These are phyloP conservation scores for Trichosporon coremiiforme DNA, from an alignment of 1,284 basidiomycete genomes.

Conservation along the genomic window DNA sequence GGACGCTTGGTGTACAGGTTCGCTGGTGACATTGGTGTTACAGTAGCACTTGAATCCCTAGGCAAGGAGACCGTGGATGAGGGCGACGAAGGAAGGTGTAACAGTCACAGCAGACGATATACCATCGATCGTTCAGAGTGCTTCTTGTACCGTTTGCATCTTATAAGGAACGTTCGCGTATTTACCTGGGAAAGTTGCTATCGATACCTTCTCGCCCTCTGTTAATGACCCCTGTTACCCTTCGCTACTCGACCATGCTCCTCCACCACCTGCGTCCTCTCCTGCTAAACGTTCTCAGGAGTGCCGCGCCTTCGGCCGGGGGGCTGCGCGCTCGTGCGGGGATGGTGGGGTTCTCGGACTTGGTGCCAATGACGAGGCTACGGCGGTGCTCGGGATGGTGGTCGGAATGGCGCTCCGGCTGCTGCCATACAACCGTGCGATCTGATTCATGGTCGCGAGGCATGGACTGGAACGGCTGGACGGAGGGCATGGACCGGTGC, in stretches of 20 bases:
- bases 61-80: too few species aligned
- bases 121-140: too few species aligned
- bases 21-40: too few species aligned
- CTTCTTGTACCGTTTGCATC: neutral
- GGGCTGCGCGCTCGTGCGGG: neutral
- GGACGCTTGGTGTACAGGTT: too few species aligned
- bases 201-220: too few species aligned
- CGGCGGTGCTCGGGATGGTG: neutral
- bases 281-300: neutral
- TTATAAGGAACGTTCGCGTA: neutral
- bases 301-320: neutral
- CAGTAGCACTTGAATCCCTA: too few species aligned
- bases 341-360: neutral
- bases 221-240: too few species aligned
- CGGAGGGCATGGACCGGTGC: neutral
- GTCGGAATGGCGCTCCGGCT: neutral
- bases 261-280: constrained; percentile 2
- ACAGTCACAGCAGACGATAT: too few species aligned
- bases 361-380: neutral
- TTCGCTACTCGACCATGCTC: neutral
- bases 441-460: neutral
- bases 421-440: neutral
- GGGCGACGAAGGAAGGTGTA: too few species aligned
- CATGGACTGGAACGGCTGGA: neutral
- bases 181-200: too few species aligned